Percentiles rank a stretch among this genome's conserved stretches.
Conservation (phyloP, 1,284 basidiomycete genomes). For the Sporisorium exsertum region DNA sequence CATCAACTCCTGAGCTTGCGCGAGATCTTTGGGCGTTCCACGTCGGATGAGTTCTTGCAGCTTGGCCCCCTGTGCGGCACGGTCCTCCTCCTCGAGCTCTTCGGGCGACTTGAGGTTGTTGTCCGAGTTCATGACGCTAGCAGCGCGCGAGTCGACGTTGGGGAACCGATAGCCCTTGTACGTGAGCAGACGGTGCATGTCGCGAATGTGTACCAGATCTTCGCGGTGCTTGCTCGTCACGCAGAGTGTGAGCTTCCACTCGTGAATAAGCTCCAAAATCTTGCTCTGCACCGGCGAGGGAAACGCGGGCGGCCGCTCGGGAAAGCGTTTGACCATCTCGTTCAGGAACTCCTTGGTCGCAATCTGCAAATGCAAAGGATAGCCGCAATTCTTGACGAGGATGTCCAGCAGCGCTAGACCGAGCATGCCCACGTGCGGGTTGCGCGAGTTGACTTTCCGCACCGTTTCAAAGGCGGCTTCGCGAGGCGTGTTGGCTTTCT, state of each 20-base stretch:
- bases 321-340: conserved; percentile 96
- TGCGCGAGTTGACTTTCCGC: conserved; percentile 85
- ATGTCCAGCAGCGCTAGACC: conserved; percentile 83
- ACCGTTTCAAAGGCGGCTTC: conserved; percentile 88
- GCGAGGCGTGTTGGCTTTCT: conserved; percentile 96
- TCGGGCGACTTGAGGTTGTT: conserved; percentile 93
- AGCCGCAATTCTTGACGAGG: conserved; percentile 93
- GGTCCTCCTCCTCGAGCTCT: conserved; percentile 94
- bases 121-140: conserved; percentile 63
- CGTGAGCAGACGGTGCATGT: conserved; percentile 94
- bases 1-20: conserved; percentile 97
- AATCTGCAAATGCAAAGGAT: conserved; percentile 95
- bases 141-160: conserved; percentile 61
- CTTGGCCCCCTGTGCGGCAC: conserved; percentile 94
- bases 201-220: conserved; percentile 94
- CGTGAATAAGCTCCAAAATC: conserved; percentile 91
- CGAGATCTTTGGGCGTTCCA: conserved; percentile 93
- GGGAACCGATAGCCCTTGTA: conserved; percentile 79
- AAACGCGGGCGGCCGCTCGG: conserved; percentile 94
- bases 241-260: conserved; percentile 96
- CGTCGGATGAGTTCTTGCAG: conserved; percentile 96
- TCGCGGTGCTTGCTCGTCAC: conserved; percentile 91
- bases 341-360: conserved; percentile 99
- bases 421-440: conserved; percentile 87
- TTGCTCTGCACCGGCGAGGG: conserved; percentile 93